Conservation (phyloP, 441 rosid species). For the Syzygium malaccense region DNA sequence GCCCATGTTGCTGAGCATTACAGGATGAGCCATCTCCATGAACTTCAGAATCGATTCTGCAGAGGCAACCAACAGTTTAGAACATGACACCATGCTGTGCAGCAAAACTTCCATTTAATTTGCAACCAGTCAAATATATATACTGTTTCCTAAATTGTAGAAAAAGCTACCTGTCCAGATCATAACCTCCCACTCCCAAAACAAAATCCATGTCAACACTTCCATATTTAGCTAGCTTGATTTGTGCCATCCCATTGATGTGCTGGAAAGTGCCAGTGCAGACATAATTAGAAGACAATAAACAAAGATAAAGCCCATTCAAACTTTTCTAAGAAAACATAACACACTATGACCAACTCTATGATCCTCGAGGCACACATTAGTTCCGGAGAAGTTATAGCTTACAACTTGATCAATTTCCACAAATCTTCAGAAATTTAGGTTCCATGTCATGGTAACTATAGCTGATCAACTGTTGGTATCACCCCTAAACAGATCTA, state of each 20-base stretch:
- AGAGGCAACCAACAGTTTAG: background rate
- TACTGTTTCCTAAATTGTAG: background rate
- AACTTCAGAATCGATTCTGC: conserved; percentile 61
- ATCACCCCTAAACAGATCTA: background rate
- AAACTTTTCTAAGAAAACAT: background rate
- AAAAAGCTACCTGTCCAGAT: conserved; percentile 49
- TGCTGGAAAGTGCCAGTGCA: conserved; percentile 21
- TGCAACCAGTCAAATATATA: background rate
- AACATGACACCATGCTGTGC: background rate
- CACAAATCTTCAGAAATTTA: background rate
- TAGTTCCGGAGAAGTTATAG: background rate
- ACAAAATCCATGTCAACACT: conserved; percentile 69
- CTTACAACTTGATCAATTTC: background rate
- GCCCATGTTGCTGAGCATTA: conserved; percentile 23
- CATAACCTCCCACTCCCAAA: conserved; percentile 70
- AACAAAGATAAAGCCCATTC: background rate
- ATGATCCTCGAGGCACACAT: background rate
- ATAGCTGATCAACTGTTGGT: background rate
- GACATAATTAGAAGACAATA: background rate
- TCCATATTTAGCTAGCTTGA: conserved; percentile 48
- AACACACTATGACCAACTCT: background rate
- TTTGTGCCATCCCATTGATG: conserved; percentile 58
- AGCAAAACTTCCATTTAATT: background rate
- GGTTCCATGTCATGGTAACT: background rate
- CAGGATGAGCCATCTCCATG: conserved; percentile 23